Evolutionary conservation across 306 rosid genomes (phyloP).

Genomic region (Sphenostylis stenocarpa): DNA sequence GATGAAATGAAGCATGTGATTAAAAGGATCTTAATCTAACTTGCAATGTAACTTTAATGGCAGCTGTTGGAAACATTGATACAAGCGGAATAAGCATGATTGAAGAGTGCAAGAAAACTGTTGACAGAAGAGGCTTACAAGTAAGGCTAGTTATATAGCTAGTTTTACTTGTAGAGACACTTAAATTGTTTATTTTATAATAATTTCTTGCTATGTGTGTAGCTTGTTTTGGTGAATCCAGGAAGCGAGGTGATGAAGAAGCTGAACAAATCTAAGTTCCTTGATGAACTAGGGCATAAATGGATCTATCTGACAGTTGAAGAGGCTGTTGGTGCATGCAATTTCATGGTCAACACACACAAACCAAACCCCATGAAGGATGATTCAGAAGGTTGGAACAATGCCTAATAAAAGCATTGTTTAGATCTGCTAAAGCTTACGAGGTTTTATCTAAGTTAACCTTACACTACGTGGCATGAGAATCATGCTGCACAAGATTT

Average conservation of each 20-base stretch:
- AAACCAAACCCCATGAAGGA: constrained; percentile 52
- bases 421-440: not conserved
- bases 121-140: constrained; percentile 77
- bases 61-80: constrained; percentile 93
- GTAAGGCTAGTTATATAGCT: too few species aligned
- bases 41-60: constrained; percentile 12
- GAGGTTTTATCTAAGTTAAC: not conserved
- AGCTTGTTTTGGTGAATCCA: constrained; percentile 86
- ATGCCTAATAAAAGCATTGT: constrained; percentile 44
- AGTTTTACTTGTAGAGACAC: not conserved
- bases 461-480: constrained; percentile 21
- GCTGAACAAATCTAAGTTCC: constrained; percentile 69
- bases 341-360: constrained; percentile 60
- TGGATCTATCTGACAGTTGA: constrained; percentile 86
- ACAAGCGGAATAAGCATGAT: constrained; percentile 96
- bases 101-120: constrained; percentile 75
- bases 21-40: constrained; percentile 9
- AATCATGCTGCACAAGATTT: constrained; percentile 33
- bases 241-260: constrained; percentile 93
- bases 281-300: constrained; percentile 66
- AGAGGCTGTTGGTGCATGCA: constrained; percentile 93
- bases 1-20: not conserved
- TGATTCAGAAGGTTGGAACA: constrained; percentile 61
- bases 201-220: not conserved
- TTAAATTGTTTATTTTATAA: not conserved